phyloP scores from a whole-genome alignment of 2,329 filamentous ascomycete genomes.

The Sclerotinia spermophila region DNA sequence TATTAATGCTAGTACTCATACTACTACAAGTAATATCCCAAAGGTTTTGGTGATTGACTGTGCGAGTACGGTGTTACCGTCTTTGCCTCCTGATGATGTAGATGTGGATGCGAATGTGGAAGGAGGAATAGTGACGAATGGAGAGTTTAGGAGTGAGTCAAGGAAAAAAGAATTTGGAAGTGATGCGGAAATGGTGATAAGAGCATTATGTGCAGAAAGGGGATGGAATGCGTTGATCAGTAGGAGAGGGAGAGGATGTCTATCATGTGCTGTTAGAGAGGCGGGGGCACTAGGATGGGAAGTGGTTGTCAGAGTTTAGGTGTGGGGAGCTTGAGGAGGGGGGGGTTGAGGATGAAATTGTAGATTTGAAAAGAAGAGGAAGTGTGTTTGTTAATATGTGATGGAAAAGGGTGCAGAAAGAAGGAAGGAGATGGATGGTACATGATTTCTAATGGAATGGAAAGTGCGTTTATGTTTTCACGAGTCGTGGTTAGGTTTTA shows the following conservation, averaged over 20 bases:
- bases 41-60: conserved; percentile 60
- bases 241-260: conserved; percentile 62
- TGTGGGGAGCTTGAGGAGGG: background rate
- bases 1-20: conserved; percentile 36
- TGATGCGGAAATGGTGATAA: conserved; percentile 65
- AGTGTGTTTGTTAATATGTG: background rate
- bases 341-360: background rate
- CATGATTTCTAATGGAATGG: background rate
- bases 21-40: conserved; percentile 37
- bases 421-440: background rate
- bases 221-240: conserved; percentile 73
- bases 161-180: conserved; percentile 42
- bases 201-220: conserved; percentile 69
- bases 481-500: background rate
- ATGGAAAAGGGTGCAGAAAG: background rate
- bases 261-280: conserved; percentile 72
- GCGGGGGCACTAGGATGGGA: conserved; percentile 64
- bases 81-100: conserved; percentile 7
- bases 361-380: background rate
- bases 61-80: conserved; percentile 38
- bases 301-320: conserved; percentile 28
- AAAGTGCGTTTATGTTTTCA: background rate
- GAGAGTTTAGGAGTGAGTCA: background rate
- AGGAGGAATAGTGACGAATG: background rate
- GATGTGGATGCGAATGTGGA: background rate